Percentiles rank a stretch among this genome's conserved stretches.
phyloP scores from a whole-genome alignment of 768 basidiomycete genomes.

The Leccinellum albellum region DNA sequence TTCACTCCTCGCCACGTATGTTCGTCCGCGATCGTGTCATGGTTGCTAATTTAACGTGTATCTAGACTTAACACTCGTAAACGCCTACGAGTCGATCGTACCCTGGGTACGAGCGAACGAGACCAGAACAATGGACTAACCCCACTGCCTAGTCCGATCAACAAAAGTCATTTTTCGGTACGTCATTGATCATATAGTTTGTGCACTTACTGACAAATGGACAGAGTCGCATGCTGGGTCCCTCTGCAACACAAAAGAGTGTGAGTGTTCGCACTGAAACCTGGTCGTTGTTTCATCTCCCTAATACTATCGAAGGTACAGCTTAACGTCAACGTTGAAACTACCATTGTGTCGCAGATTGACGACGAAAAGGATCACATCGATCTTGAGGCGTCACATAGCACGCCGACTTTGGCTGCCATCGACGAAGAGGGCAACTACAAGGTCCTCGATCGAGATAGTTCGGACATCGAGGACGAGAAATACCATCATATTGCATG shows the following conservation, averaged over 20 bases:
- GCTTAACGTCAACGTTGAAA: slow-evolving; percentile 33
- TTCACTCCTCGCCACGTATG: slow-evolving; percentile 34
- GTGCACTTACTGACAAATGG: neutral
- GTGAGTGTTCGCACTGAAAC: slow-evolving; percentile 11
- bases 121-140: slow-evolving; percentile 13
- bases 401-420: slow-evolving; percentile 4
- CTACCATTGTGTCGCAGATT: slow-evolving; percentile 30
- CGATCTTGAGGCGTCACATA: slow-evolving; percentile 20
- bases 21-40: neutral
- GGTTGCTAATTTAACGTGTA: neutral
- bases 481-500: slow-evolving; percentile 13
- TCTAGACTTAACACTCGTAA: slow-evolving; percentile 31
- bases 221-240: slow-evolving; percentile 25
- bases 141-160: slow-evolving; percentile 13
- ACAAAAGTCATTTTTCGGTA: slow-evolving; percentile 25
- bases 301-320: slow-evolving; percentile 3
- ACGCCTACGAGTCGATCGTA: slow-evolving; percentile 24
- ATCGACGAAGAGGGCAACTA: slow-evolving; percentile 14
- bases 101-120: slow-evolving; percentile 25
- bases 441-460: slow-evolving; percentile 14
- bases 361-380: slow-evolving; percentile 23
- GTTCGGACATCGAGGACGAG: slow-evolving; percentile 15
- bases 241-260: slow-evolving; percentile 16
- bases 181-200: neutral
- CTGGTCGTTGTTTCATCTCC: neutral